These are phyloP conservation scores for Termitomyces sp. DNA, from an alignment of 768 basidiomycete genomes.

Conservation along the genomic window DNA sequence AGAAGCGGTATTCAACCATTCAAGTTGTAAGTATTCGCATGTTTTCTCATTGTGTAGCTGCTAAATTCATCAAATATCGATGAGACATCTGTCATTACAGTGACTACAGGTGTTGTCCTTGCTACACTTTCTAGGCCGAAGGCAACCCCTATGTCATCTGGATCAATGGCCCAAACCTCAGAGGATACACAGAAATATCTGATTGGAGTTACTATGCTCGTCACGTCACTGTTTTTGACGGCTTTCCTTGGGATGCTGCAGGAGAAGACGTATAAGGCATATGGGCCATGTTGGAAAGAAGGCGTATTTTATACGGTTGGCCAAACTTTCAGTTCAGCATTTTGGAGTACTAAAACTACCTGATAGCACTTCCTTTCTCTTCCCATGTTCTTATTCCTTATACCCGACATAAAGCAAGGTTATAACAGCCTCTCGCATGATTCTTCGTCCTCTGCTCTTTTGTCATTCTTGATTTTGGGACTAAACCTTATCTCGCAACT, in stretches of 20 bases:
- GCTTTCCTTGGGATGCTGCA: slow-evolving; percentile 69
- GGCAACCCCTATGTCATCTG: slow-evolving; percentile 13
- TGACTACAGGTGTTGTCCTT: slow-evolving; percentile 65
- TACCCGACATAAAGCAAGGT: slow-evolving; percentile 49
- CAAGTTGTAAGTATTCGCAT: slow-evolving; percentile 50
- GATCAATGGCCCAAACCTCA: slow-evolving; percentile 12
- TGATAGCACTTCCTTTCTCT: slow-evolving; percentile 71
- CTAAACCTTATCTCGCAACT: slow-evolving; percentile 70
- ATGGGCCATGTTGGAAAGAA: slow-evolving; percentile 80
- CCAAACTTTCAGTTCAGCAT: not conserved
- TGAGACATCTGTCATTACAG: slow-evolving; percentile 59
- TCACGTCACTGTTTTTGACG: slow-evolving; percentile 59
- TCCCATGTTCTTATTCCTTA: slow-evolving; percentile 67
- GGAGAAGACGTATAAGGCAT: slow-evolving; percentile 66
- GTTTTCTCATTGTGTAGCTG: not conserved
- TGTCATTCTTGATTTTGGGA: slow-evolving; percentile 51
- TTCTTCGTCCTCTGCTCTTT: slow-evolving; percentile 22
- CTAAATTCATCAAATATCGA: not conserved
- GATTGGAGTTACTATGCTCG: slow-evolving; percentile 65
- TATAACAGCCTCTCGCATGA: slow-evolving; percentile 40
- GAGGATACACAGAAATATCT: slow-evolving; percentile 44
- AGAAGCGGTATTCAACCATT: slow-evolving; percentile 48
- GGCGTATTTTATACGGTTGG: slow-evolving; percentile 79
- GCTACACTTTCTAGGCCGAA: slow-evolving; percentile 62
- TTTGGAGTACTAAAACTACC: not conserved